Percentiles rank a stretch among this genome's conserved stretches.
Conservation (phyloP, 2,329 filamentous ascomycete genomes). For the Geosmithia flava region DNA sequence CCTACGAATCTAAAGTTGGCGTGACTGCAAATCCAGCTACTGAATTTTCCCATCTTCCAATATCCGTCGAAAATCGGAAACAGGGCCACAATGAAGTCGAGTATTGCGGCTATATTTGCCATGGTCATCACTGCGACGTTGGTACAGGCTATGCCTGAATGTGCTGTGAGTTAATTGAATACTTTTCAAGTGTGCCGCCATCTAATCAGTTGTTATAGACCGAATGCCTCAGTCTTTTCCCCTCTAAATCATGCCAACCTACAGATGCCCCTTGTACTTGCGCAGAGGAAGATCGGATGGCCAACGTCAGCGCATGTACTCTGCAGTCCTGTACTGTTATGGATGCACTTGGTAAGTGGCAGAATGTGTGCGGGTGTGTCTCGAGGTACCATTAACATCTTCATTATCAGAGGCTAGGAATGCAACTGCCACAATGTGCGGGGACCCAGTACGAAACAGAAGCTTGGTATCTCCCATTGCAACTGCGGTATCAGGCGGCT, state of each 20-base stretch:
- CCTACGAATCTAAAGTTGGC: too few species aligned
- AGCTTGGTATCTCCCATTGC: slow-evolving; percentile 1
- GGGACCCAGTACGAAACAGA: slow-evolving; percentile 1
- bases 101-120: too few species aligned
- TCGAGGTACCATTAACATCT: neutral
- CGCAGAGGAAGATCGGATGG: slow-evolving; percentile 1
- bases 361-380: neutral
- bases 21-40: too few species aligned
- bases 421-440: slow-evolving; percentile 1
- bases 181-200: neutral
- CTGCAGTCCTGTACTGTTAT: slow-evolving; percentile 1
- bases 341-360: slow-evolving; percentile 1
- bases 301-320: slow-evolving; percentile 1
- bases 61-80: too few species aligned
- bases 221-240: neutral
- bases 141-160: too few species aligned
- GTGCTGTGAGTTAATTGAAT: neutral
- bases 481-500: neutral
- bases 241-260: neutral
- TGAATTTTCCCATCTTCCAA: too few species aligned
- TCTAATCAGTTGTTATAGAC: neutral
- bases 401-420: neutral
- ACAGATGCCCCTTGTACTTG: slow-evolving; percentile 2
- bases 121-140: too few species aligned
- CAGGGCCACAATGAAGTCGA: too few species aligned